A percentile compares a stretch with the other conserved stretches of the same genome.
Conservation (phyloP, 2,329 filamentous ascomycete species). For the Hypoxylon sp. region DNA sequence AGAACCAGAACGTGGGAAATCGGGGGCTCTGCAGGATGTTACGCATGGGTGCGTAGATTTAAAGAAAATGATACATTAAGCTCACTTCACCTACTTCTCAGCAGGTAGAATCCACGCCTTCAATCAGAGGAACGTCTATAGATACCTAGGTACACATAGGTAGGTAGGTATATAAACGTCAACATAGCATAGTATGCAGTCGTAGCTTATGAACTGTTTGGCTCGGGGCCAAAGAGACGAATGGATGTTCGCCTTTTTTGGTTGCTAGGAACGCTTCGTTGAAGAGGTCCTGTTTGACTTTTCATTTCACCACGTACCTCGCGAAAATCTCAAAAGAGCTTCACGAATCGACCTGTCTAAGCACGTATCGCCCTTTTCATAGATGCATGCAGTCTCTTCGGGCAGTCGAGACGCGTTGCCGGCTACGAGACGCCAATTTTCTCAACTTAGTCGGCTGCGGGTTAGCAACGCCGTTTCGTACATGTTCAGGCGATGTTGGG, state of each 20-base stretch:
- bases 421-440: slow-evolving; percentile 7
- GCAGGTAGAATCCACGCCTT: neutral
- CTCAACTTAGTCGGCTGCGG: neutral
- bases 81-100: neutral
- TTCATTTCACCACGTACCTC: neutral
- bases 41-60: slow-evolving; percentile 17
- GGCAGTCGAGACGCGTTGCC: slow-evolving; percentile 2
- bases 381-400: neutral
- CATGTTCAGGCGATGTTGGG: neutral
- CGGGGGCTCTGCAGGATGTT: slow-evolving; percentile 30
- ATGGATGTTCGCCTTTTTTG: neutral
- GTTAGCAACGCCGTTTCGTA: neutral
- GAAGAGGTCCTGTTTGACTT: neutral
- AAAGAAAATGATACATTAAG: slow-evolving; percentile 12
- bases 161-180: neutral
- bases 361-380: neutral
- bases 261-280: neutral
- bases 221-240: neutral
- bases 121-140: neutral
- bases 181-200: neutral
- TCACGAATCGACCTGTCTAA: neutral
- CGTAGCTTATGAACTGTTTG: neutral
- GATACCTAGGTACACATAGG: neutral
- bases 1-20: slow-evolving; percentile 34
- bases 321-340: neutral